These are phyloP conservation scores for Oenanthe sinensis DNA, from an alignment of 129 eudicot genomes.

Conservation along the genomic window DNA sequence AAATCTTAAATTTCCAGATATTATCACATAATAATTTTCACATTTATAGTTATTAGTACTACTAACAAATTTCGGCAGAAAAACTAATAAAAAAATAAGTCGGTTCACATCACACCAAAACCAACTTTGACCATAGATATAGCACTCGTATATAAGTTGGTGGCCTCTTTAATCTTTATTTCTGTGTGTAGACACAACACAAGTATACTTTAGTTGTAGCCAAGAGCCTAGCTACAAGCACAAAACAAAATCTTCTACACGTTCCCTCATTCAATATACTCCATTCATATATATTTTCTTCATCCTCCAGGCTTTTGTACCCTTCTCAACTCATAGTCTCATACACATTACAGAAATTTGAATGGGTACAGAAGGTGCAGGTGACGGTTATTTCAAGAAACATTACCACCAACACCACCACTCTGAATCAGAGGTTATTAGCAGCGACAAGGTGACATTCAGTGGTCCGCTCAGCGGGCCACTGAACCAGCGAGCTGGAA, in stretches of 20 bases:
- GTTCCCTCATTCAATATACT: background rate
- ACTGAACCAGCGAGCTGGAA: conserved; percentile 26
- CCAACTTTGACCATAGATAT: background rate
- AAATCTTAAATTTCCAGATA: background rate
- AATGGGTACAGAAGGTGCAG: conserved; percentile 9
- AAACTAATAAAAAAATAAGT: background rate
- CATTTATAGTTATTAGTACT: too few species aligned
- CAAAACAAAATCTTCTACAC: background rate
- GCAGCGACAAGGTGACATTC: conserved; percentile 26
- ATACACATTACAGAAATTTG: background rate
- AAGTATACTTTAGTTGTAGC: background rate
- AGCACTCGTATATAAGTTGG: background rate
- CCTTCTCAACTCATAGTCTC: background rate
- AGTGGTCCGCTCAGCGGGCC: conserved; percentile 46
- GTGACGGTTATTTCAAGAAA: conserved; percentile 9
- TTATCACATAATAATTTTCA: too few species aligned
- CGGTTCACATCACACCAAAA: background rate
- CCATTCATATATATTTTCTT: conserved; percentile 1
- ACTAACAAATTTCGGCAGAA: background rate
- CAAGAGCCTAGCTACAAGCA: background rate
- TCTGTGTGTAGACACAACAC: background rate
- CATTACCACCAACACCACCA: conserved; percentile 15
- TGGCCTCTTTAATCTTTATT: background rate
- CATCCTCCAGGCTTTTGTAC: background rate
- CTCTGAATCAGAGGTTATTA: conserved; percentile 33